Percentiles rank a stretch among this genome's conserved stretches.
Evolutionary conservation across 805 yeast species (phyloP).

Genomic region (Yarrowia sp.): DNA sequence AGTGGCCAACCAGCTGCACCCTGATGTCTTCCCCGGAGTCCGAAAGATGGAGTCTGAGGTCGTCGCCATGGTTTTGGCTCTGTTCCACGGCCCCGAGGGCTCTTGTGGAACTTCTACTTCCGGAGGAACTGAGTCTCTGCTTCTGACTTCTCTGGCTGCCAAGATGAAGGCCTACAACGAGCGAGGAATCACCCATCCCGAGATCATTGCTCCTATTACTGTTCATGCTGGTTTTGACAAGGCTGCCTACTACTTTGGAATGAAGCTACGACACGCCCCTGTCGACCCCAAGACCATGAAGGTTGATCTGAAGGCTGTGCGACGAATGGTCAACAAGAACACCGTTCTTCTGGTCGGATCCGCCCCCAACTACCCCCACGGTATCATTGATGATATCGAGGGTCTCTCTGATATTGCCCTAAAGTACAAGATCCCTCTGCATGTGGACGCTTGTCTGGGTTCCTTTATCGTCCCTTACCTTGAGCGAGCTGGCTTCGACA

Average conservation of each 20-base stretch:
- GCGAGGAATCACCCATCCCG: conserved; percentile 66
- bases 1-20: conserved; percentile 92
- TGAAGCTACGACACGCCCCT: conserved; percentile 76
- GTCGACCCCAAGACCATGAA: conserved; percentile 62
- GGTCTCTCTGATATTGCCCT: conserved; percentile 62
- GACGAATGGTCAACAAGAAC: conserved; percentile 64
- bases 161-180: conserved; percentile 59
- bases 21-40: conserved; percentile 94
- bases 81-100: conserved; percentile 75
- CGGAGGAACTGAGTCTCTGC: conserved; percentile 93
- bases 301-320: conserved; percentile 63
- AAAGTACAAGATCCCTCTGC: conserved; percentile 74
- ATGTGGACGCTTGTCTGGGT: conserved; percentile 94
- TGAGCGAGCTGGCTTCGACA: conserved; percentile 55
- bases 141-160: conserved; percentile 84
- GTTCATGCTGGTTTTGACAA: conserved; percentile 95
- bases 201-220: conserved; percentile 82
- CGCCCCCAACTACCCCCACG: conserved; percentile 97
- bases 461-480: conserved; percentile 84
- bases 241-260: conserved; percentile 86
- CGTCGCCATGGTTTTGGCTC: conserved; percentile 78
- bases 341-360: conserved; percentile 87
- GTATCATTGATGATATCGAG: conserved; percentile 86
- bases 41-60: conserved; percentile 96
- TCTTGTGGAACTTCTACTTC: conserved; percentile 82